phyloP scores from a whole-genome alignment of 2,329 filamentous ascomycete genomes.

The Colletotrichum kahawae region DNA sequence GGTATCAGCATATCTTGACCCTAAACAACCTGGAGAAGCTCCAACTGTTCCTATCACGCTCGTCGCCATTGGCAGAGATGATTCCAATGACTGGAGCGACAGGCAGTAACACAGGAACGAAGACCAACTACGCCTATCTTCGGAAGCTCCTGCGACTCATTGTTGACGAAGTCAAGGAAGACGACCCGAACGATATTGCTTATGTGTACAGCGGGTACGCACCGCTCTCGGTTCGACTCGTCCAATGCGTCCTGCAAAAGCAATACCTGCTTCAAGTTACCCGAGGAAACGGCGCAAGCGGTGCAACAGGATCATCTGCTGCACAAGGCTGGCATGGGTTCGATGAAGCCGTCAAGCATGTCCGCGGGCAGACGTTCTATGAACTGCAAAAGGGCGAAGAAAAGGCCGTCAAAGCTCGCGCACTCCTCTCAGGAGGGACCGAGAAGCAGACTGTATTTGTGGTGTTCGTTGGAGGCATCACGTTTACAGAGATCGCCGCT shows the following conservation, averaged over 20 bases:
- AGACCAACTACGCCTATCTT: conserved; percentile 89
- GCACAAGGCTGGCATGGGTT: conserved; percentile 90
- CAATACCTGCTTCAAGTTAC: conserved; percentile 76
- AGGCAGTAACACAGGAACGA: conserved; percentile 67
- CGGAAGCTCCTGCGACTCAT: conserved; percentile 88
- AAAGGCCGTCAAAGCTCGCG: conserved; percentile 86
- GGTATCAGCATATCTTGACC: conserved; percentile 92
- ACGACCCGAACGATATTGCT: conserved; percentile 92
- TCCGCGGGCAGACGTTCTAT: conserved; percentile 88
- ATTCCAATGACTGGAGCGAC: conserved; percentile 73
- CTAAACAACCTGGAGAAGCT: conserved; percentile 88
- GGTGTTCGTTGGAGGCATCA: conserved; percentile 98
- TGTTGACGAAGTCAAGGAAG: conserved; percentile 95
- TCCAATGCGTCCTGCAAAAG: conserved; percentile 94
- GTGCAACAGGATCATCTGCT: conserved; percentile 45
- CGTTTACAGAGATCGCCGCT: conserved; percentile 94
- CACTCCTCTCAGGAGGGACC: conserved; percentile 77
- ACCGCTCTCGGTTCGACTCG: conserved; percentile 85
- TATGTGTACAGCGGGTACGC: conserved; percentile 99
- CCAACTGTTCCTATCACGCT: conserved; percentile 79
- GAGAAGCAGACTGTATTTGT: conserved; percentile 88
- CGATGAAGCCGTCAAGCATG: conserved; percentile 88
- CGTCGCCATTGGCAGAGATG: conserved; percentile 79
- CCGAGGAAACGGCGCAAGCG: conserved; percentile 60
- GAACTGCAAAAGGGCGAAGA: conserved; percentile 91